Conservation (phyloP, 129 eudicot genomes). For the Rutidosis leptorrhynchoides region DNA sequence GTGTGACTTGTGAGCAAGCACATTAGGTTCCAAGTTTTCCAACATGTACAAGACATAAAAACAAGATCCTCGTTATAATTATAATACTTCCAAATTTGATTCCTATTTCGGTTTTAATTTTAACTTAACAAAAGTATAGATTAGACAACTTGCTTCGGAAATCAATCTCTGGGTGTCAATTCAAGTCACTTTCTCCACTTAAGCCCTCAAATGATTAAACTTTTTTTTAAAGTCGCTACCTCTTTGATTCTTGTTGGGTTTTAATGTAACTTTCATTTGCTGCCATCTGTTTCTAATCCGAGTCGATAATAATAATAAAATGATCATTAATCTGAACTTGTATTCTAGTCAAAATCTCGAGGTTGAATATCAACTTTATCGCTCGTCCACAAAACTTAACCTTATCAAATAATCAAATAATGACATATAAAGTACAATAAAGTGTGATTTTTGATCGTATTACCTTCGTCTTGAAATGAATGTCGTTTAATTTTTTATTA, state of each 20-base stretch:
- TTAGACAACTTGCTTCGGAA: not conserved
- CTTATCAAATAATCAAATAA: not conserved
- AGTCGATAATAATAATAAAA: not conserved
- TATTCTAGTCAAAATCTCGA: not conserved
- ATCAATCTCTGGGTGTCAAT: not conserved
- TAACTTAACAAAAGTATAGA: not conserved
- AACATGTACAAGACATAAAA: not conserved
- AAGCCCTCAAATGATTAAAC: not conserved
- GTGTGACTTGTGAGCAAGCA: too few relatives aligned
- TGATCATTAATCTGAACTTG: not conserved
- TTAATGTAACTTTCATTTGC: not conserved
- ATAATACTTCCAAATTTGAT: not conserved
- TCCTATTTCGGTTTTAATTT: not conserved
- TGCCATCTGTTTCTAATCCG: not conserved
- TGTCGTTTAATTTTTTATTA: too few relatives aligned
- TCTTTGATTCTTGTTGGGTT: not conserved
- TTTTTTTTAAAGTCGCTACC: not conserved
- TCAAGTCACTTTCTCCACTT: not conserved
- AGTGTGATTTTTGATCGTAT: not conserved
- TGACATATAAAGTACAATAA: not conserved
- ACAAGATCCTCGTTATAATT: not conserved
- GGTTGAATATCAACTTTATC: not conserved
- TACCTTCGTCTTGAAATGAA: too few relatives aligned
- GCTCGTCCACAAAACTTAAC: not conserved
- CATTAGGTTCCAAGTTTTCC: not conserved